Conservation (phyloP, 768 basidiomycete genomes). For the Lyophyllum shimeji region DNA sequence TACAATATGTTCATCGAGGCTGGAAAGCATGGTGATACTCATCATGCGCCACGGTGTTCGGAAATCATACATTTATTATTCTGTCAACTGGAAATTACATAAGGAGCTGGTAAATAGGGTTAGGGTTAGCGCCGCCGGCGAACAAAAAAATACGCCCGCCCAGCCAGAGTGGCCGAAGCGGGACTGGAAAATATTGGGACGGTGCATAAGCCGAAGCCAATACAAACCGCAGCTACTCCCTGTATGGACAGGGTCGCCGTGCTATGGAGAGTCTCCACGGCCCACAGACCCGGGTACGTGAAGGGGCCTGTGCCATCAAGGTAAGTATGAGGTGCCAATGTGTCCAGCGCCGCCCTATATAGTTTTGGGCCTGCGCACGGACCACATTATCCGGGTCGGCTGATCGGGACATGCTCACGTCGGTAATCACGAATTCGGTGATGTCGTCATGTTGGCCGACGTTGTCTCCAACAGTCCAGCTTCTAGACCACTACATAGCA, state of each 20-base stretch:
- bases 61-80: no score
- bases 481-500: neutral
- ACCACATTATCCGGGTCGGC: slow-evolving; percentile 23
- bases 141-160: slow-evolving; percentile 36
- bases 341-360: slow-evolving; percentile 26
- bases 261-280: slow-evolving; percentile 59
- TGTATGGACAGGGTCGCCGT: slow-evolving; percentile 71
- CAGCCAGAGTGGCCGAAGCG: slow-evolving; percentile 51
- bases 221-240: slow-evolving; percentile 52
- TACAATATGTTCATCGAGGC: no score
- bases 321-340: slow-evolving; percentile 48
- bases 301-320: slow-evolving; percentile 62
- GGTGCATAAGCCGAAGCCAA: slow-evolving; percentile 64
- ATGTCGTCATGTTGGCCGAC: neutral
- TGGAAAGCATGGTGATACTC: no score
- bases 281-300: slow-evolving; percentile 57
- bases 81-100: no score
- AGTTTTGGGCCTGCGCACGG: slow-evolving; percentile 33
- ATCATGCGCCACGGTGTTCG: no score
- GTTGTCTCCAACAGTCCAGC: neutral
- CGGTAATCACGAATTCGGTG: no score
- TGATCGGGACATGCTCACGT: neutral
- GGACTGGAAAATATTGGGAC: slow-evolving; percentile 66
- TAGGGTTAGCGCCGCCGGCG: slow-evolving; percentile 41
- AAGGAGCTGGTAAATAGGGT: slow-evolving; percentile 39